Conservation (phyloP, 2,329 filamentous ascomycete genomes). For the Arachnomyces sp. region DNA sequence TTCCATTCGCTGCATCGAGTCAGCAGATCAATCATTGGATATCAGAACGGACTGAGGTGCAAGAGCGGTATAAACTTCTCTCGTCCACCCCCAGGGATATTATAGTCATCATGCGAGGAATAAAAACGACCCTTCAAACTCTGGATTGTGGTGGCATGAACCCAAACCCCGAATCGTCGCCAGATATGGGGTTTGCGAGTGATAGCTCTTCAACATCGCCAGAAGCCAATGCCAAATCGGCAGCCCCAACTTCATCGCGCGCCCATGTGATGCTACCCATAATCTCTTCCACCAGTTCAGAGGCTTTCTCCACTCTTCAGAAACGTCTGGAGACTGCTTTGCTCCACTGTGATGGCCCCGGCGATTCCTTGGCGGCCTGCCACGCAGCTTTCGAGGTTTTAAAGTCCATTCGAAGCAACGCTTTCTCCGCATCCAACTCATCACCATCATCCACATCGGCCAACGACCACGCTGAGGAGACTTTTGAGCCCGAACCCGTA, state of each 20-base stretch:
- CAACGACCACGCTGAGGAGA: neutral
- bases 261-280: conserved; percentile 2
- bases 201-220: too few species aligned
- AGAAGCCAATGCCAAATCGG: neutral
- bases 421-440: neutral
- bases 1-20: conserved; percentile 11
- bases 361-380: conserved; percentile 3
- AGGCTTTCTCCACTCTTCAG: conserved; percentile 2
- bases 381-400: conserved; percentile 3
- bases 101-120: conserved; percentile 5
- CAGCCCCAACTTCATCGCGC: neutral
- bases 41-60: conserved; percentile 1
- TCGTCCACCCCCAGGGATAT: conserved; percentile 4
- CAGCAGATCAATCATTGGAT: conserved; percentile 13
- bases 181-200: neutral
- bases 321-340: conserved; percentile 2
- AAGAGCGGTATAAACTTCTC: neutral
- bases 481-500: conserved; percentile 1
- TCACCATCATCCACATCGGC: neutral
- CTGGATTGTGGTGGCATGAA: neutral
- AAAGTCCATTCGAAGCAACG: conserved; percentile 2
- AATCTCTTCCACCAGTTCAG: neutral
- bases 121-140: conserved; percentile 3
- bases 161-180: neutral
- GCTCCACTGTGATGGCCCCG: neutral